These are phyloP conservation scores for Wickerhamomyces strasburgensis DNA, from an alignment of 805 yeast genomes.

Conservation along the genomic window DNA sequence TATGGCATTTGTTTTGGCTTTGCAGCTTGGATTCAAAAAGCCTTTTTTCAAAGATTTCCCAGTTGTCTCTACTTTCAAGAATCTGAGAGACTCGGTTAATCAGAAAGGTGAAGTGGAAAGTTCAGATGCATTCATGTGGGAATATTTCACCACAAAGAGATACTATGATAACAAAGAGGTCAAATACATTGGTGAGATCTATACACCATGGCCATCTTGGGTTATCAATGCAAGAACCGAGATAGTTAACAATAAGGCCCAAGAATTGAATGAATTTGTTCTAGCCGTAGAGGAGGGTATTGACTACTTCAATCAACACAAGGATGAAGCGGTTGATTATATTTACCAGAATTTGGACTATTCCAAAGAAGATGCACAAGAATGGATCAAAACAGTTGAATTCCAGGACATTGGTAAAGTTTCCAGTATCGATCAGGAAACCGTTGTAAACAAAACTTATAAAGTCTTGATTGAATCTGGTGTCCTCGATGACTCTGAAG, in stretches of 20 bases:
- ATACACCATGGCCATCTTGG: conserved; percentile 98
- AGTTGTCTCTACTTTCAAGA: conserved; percentile 61
- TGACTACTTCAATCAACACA: conserved; percentile 52
- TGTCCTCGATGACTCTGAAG: conserved; percentile 14
- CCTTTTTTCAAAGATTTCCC: conserved; percentile 52
- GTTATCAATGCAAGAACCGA: conserved; percentile 54
- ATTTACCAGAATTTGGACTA: conserved; percentile 71
- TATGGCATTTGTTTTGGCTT: conserved; percentile 81
- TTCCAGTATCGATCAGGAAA: conserved; percentile 9
- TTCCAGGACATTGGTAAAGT: conserved; percentile 35
- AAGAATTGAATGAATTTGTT: conserved; percentile 37
- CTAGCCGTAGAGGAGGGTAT: conserved; percentile 63
- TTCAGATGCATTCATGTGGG: conserved; percentile 95
- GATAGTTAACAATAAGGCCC: conserved; percentile 29
- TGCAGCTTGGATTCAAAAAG: conserved; percentile 46
- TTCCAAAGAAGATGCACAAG: conserved; percentile 66
- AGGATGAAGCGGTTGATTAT: conserved; percentile 59
- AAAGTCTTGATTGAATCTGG: conserved; percentile 17
- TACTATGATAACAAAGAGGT: conserved; percentile 79
- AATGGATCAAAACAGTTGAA: conserved; percentile 76
- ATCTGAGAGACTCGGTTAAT: conserved; percentile 78
- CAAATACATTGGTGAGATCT: conserved; percentile 78
- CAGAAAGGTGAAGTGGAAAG: conserved; percentile 36
- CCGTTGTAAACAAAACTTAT: conserved; percentile 12
- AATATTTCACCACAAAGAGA: conserved; percentile 80